Evolutionary conservation across 1,284 basidiomycete species (phyloP).

Genomic region (Malassezia japonica): DNA sequence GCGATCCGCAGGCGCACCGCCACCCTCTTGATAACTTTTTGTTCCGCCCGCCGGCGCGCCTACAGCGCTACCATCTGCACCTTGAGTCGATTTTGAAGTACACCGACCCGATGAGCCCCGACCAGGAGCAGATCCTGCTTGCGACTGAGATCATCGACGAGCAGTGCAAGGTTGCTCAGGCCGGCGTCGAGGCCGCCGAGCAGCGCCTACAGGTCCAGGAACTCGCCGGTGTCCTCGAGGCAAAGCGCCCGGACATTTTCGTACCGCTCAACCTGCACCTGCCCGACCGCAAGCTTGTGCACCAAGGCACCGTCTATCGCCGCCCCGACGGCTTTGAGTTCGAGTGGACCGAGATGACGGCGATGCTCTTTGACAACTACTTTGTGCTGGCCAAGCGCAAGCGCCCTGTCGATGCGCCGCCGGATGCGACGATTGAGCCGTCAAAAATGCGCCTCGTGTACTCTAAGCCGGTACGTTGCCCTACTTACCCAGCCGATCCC

Average conservation of each 20-base stretch:
- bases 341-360: constrained; percentile 42
- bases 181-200: constrained; percentile 37
- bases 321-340: constrained; percentile 43
- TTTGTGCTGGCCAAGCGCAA: constrained; percentile 40
- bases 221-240: constrained; percentile 30
- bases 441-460: not conserved
- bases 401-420: constrained; percentile 9
- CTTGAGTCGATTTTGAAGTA: constrained; percentile 66
- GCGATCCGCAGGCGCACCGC: constrained; percentile 63
- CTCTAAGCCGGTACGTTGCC: not conserved
- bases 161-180: constrained; percentile 40
- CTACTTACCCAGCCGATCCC: constrained; percentile 28
- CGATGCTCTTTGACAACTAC: constrained; percentile 45
- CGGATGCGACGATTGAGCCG: not conserved
- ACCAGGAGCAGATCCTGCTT: constrained; percentile 27
- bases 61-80: constrained; percentile 79
- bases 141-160: constrained; percentile 42
- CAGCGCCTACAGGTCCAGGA: constrained; percentile 38
- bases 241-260: constrained; percentile 31
- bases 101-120: constrained; percentile 31
- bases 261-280: constrained; percentile 37
- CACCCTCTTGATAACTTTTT: constrained; percentile 79
- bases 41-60: constrained; percentile 72
- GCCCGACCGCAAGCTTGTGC: constrained; percentile 35
- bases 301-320: constrained; percentile 33